Conservation (phyloP, 805 yeast species). For the Candida mattraensis region DNA sequence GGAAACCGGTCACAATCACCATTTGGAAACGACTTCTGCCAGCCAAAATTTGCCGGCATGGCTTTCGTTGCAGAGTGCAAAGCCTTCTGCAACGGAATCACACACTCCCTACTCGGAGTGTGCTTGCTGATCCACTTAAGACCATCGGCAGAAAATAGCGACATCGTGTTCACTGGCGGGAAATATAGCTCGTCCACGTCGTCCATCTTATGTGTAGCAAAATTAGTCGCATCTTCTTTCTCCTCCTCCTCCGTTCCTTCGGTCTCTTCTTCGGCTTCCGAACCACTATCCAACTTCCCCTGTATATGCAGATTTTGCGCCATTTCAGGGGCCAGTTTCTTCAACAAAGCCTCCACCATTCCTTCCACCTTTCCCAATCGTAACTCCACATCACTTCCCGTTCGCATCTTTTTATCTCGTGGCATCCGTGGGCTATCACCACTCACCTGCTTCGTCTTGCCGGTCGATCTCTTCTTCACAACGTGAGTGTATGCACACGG, state of each 20-base stretch:
- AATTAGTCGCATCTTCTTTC: slow-evolving; percentile 2
- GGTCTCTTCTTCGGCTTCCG: neutral
- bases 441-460: neutral
- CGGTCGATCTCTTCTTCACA: slow-evolving; percentile 32
- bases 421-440: neutral
- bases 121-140: slow-evolving; percentile 37
- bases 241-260: slow-evolving; percentile 2
- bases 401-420: too few relatives aligned
- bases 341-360: slow-evolving; percentile 31
- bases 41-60: too few relatives aligned
- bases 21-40: slow-evolving; percentile 34
- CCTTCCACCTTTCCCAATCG: slow-evolving; percentile 36
- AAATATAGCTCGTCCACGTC: slow-evolving; percentile 21
- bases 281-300: slow-evolving; percentile 1
- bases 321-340: slow-evolving; percentile 18
- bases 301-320: neutral
- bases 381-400: too few relatives aligned
- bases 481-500: slow-evolving; percentile 38
- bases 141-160: slow-evolving; percentile 43
- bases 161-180: slow-evolving; percentile 34
- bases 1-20: slow-evolving; percentile 33
- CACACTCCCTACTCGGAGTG: slow-evolving; percentile 15
- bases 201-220: slow-evolving; percentile 11
- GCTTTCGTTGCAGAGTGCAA: too few relatives aligned
- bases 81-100: slow-evolving; percentile 26